Evolutionary conservation across 768 basidiomycete genomes (phyloP), one percentile per base, ranked within the genome.

Genomic region (Austroboletus festivus): DNA sequence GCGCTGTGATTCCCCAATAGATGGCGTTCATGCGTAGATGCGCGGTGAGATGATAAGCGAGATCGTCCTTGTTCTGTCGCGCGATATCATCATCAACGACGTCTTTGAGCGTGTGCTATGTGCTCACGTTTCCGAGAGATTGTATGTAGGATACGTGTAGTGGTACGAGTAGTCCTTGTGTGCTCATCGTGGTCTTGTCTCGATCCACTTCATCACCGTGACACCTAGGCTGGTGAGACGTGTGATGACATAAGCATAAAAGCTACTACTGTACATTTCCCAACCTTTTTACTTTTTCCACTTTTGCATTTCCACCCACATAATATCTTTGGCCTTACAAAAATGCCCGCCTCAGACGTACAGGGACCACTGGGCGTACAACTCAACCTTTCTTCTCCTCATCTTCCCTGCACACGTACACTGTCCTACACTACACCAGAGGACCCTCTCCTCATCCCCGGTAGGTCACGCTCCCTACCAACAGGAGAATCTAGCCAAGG

Each of bases 21-120:
- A 98, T 75, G 2, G 93, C 95, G 66, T 97, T 98, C 69, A 99
- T 74, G 7, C 95, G 88, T 7, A 98, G 78, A 68, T 99, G 96
- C 12, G 93, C 76, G 0, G 94, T 94, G 18, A 95, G 75, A 65
- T 95, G 91, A 69, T 95, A 95, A 1, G 79, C 75, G 16, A 96
- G 76, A 55, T 93, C 91, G 72, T 91, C 82, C 49, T 86, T 85
- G 68, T 74, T 85, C 89, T 89, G 59, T n/a, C n/a, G n/a, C n/a
- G n/a, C n/a, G n/a, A n/a, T n/a, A n/a, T n/a, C n/a, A n/a, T n/a
- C n/a, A n/a, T n/a, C n/a, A n/a, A n/a, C n/a, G n/a, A n/a, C n/a
- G n/a, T n/a, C n/a, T n/a, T n/a, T n/a, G n/a, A n/a, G 4, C 23
- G 18, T 2, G 16, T 19, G 16, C 9, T 34, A 18, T 10, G 3